Conservation (phyloP, 108 stramenopile species). For the Nitzschia palea region DNA sequence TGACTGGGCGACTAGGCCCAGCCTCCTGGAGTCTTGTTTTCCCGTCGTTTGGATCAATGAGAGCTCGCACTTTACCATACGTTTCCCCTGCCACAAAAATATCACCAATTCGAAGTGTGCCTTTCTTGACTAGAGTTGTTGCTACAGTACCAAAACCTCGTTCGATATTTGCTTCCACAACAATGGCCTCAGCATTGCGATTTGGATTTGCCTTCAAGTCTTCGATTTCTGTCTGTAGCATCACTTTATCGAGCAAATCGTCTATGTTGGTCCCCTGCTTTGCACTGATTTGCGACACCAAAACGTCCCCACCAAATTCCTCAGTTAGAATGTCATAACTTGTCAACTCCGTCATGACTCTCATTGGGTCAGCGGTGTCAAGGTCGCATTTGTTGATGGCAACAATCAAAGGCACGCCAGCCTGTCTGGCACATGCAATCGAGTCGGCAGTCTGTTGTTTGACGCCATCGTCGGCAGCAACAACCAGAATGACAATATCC, state of each 20-base stretch:
- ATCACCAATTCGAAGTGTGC: conserved; percentile 93
- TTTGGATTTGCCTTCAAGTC: conserved; percentile 92
- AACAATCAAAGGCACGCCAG: conserved; percentile 93
- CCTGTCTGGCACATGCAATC: conserved; percentile 89
- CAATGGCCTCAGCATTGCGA: conserved; percentile 87
- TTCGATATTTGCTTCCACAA: conserved; percentile 93
- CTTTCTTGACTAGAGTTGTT: conserved; percentile 93
- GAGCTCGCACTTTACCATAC: conserved; percentile 84
- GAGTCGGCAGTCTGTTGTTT: conserved; percentile 98
- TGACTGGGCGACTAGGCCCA: conserved; percentile 88
- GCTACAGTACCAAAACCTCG: conserved; percentile 93
- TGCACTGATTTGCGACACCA: conserved; percentile 91
- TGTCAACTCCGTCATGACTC: conserved; percentile 87
- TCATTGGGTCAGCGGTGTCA: conserved; percentile 77
- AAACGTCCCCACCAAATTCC: conserved; percentile 92
- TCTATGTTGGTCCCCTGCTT: conserved; percentile 90
- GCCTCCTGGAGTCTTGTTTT: conserved; percentile 85
- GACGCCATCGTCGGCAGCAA: conserved; percentile 99
- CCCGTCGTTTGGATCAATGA: conserved; percentile 72
- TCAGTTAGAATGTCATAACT: conserved; percentile 92
- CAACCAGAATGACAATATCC: conserved; percentile 98
- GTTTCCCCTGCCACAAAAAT: conserved; percentile 91
- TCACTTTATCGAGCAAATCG: conserved; percentile 90
- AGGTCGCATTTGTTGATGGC: conserved; percentile 98
- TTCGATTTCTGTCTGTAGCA: conserved; percentile 94